Evolutionary conservation across 164 flowering plant genomes (phyloP), one percentile per base, ranked within the genome.

Genomic region (Dillenia turbinata): DNA sequence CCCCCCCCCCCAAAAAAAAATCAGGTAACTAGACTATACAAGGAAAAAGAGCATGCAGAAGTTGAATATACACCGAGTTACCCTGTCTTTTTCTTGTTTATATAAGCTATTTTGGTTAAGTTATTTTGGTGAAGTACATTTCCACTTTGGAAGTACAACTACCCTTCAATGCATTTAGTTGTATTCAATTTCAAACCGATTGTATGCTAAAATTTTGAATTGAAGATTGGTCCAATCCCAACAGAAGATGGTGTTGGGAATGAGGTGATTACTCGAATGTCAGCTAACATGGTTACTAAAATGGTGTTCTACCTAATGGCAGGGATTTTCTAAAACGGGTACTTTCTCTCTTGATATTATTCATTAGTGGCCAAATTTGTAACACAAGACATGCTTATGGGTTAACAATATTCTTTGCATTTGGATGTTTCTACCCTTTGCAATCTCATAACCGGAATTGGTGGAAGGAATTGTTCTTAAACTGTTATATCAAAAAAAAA

Each of bases 281-380:
- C 87, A 40, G 73, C 96, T 26, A 79, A 86, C 67, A 86, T 92
- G 90, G 84, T 49, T 53, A 85, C 96, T 26, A 51, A 89, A 47
- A 84, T 80, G 74, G 81, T 67, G 72, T 92, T 85, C 57, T 89
- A 85, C 65, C 96, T 17, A 92, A 85, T 65, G 96, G 92, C 50
- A 82, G 96, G 59, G 98, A 92, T 79, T 92, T 88, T 59, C 61
- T 92, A 13, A 81, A 86, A 70, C 77, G 96, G 87, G 98, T 86
- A 81, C 56, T 9, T 65, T 49, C 57, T 48, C 44, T 47, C 9
- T 12, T 5, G 40, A 33, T 33, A 33, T 4, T 33, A 33, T 33
- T 33, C 40, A 33, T 33, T 33, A 4, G 40, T 33, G 40, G 40
- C 6, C 40, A 5, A 33, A 33, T 33, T 33, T 33, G 5, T 33